A percentile compares a stretch with the other conserved stretches of the same genome.
These are phyloP conservation scores for Alternaria infectoria DNA, from an alignment of 2,329 filamentous ascomycete species.

Conservation along the genomic window DNA sequence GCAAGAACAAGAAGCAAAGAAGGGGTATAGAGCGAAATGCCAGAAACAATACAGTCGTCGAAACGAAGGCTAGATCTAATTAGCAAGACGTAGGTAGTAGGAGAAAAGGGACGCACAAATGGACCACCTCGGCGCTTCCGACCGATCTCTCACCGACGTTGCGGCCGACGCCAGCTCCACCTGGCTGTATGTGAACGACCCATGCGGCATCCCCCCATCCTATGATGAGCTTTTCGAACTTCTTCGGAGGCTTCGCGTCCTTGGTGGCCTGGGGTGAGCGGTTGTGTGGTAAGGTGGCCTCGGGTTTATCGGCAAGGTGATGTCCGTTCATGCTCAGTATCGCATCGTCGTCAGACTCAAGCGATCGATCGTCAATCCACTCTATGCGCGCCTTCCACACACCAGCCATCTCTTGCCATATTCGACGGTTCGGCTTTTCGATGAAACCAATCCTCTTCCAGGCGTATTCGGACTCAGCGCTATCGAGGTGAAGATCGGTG, in stretches of 20 bases:
- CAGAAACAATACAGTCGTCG: conserved; percentile 95
- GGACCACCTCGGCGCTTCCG: conserved; percentile 86
- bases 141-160: conserved; percentile 72
- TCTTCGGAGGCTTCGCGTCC: conserved; percentile 38
- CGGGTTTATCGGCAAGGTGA: conserved; percentile 40
- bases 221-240: conserved; percentile 78
- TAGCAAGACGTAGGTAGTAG: conserved; percentile 32
- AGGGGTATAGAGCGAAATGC: conserved; percentile 94
- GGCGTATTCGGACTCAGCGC: conserved; percentile 76
- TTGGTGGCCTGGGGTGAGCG: conserved; percentile 54
- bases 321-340: conserved; percentile 45
- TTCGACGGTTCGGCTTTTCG: conserved; percentile 81
- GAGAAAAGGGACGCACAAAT: conserved; percentile 69
- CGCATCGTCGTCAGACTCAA: conserved; percentile 74
- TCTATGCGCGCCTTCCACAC: conserved; percentile 93
- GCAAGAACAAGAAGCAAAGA: conserved; percentile 89
- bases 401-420: conserved; percentile 95
- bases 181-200: conserved; percentile 89
- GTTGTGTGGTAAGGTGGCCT: conserved; percentile 48
- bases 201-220: conserved; percentile 97
- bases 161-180: conserved; percentile 70
- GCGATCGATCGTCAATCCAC: conserved; percentile 85
- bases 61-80: conserved; percentile 71
- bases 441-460: conserved; percentile 96
- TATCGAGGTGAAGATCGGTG: conserved; percentile 81